These are phyloP conservation scores for Xylariaceae sp. DNA, from an alignment of 2,329 filamentous ascomycete species.

Conservation along the genomic window DNA sequence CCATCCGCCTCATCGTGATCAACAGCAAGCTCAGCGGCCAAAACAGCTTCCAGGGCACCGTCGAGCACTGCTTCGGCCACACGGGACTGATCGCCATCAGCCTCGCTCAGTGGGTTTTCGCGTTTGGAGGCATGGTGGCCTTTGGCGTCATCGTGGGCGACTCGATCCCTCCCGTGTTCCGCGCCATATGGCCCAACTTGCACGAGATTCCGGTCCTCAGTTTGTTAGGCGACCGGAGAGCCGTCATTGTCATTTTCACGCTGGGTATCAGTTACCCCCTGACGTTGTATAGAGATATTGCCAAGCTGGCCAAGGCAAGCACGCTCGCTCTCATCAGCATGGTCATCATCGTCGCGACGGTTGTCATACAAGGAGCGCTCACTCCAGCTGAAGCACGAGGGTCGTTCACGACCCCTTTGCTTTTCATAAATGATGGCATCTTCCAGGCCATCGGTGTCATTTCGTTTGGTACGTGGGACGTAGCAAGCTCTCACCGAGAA, in stretches of 20 bases:
- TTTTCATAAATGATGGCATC: constrained; percentile 80
- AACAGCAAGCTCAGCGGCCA: constrained; percentile 96
- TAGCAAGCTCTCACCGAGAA: not conserved
- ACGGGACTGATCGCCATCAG: constrained; percentile 81
- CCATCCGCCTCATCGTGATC: constrained; percentile 91
- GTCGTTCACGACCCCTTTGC: constrained; percentile 59
- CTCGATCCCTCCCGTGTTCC: constrained; percentile 85
- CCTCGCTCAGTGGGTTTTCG: constrained; percentile 94
- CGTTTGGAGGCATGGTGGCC: constrained; percentile 97
- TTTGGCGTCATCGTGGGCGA: constrained; percentile 98
- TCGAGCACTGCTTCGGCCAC: constrained; percentile 90
- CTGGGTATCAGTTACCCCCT: constrained; percentile 84
- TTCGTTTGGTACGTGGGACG: constrained; percentile 80
- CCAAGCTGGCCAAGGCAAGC: constrained; percentile 96
- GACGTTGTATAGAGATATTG: constrained; percentile 91
- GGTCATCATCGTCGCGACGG: constrained; percentile 80
- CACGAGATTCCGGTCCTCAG: constrained; percentile 69
- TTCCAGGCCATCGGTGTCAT: constrained; percentile 98
- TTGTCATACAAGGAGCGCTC: constrained; percentile 75
- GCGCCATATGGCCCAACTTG: constrained; percentile 74
- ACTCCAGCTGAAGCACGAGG: constrained; percentile 69
- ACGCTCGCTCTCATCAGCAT: constrained; percentile 91
- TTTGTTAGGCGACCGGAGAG: constrained; percentile 73
- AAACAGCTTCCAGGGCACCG: constrained; percentile 90
- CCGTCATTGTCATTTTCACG: constrained; percentile 82